Base-by-base conservation (phyloP, 2,329 filamentous ascomycete genomes). In the Neopestalotiopsis sp. region DNA sequence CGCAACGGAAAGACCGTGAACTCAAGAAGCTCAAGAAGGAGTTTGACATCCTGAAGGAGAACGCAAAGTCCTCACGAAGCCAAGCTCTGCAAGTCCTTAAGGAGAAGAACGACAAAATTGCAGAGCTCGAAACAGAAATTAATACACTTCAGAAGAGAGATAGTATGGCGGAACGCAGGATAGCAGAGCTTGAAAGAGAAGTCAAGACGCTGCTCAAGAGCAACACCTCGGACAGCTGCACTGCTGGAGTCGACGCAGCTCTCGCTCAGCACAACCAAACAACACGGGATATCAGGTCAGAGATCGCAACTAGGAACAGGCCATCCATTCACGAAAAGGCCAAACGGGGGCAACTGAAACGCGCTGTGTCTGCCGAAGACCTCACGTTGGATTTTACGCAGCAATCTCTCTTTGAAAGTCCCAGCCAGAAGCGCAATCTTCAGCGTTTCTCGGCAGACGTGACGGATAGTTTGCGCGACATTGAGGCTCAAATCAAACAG, bases 81-180 rank as follows among this genome's bases (percentile, higher is more conserved):
- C 88, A 91, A 69, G 87, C 86, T 4, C 84, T 86, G 72, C 82
- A 85, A 17, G 86, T 90, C 2, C 72, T 90, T 59, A 83, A 86
- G 66, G 85, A 85, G 71, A 88, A 88, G 67, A 87, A 90, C 69
- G 81, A 83, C 53, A 88, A 88, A 76, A 88, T 90, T 69, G 79
- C 83, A 9, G 83, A 86, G 58, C 82, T 91, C 7, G 87, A 87
- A 76, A 86, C 84, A 72, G 85, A 88, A 71, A 76, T 89, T 53
- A 82, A 81, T 69, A 77, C 77, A 0, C 77, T 89, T 2, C 86
- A 85, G 73, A 74, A 42, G 32, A 62, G 59, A 10, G 45, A 53
- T 53, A 20, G 9, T n/a, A 53, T 53, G 45, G 17, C 45, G n/a
- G 45, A 53, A 17, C 45, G 45, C 49, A 88, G 88, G 76, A 88